Conservation (phyloP, 2,329 filamentous ascomycete species). For the Rhynchosporium agropyri region DNA sequence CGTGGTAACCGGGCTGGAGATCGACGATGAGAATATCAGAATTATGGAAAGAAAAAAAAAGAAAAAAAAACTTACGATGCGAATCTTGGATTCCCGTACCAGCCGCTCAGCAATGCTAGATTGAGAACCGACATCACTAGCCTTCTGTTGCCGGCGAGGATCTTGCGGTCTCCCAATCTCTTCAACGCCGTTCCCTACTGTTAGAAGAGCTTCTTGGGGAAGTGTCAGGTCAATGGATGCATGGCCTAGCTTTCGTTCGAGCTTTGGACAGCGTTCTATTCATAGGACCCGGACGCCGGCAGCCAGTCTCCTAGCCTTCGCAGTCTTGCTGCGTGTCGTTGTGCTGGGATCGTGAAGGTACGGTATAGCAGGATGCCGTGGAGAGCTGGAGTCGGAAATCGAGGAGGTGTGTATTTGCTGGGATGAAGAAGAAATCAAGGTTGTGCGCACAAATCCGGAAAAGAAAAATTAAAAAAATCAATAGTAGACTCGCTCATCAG, state of each 20-base stretch:
- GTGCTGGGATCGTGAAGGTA: too few relatives aligned
- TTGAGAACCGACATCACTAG: conserved; percentile 2
- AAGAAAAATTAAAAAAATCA: too few relatives aligned
- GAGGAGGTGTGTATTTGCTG: too few relatives aligned
- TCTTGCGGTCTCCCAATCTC: not conserved
- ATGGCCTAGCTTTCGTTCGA: not conserved
- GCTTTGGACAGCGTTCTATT: not conserved
- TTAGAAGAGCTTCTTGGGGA: not conserved
- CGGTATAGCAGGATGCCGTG: too few relatives aligned
- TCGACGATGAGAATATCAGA: not conserved
- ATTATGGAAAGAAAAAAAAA: not conserved
- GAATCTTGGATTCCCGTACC: not conserved
- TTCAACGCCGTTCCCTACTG: not conserved
- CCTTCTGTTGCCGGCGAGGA: conserved; percentile 3
- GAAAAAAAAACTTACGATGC: not conserved
- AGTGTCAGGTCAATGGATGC: not conserved
- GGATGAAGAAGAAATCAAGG: too few relatives aligned
- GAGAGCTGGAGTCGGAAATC: too few relatives aligned
- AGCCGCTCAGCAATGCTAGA: not conserved
- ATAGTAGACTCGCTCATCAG: too few relatives aligned
- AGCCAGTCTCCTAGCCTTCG: too few relatives aligned
- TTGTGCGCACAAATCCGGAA: too few relatives aligned
- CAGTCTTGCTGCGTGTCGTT: too few relatives aligned
- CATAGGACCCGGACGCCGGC: not conserved
- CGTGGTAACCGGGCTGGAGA: not conserved